A percentile compares a stretch with the other conserved stretches of the same genome.
Evolutionary conservation across 768 basidiomycete species (phyloP).

Genomic region (Exidia glandulosa): DNA sequence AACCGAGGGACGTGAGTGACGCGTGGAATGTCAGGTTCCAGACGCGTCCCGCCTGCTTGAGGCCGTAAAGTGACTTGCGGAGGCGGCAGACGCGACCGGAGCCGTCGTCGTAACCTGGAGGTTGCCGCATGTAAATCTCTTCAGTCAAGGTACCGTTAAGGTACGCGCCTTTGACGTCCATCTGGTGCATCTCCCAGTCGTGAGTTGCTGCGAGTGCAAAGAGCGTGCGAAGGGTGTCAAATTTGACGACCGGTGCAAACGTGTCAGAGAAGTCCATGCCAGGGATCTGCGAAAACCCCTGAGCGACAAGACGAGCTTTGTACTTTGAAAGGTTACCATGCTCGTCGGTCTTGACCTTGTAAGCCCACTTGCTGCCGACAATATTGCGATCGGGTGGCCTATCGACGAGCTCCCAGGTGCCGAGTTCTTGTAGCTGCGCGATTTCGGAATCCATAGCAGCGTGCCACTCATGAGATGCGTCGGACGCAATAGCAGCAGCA

Average conservation of each 20-base stretch:
- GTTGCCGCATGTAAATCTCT: conserved; percentile 35
- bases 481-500: not conserved
- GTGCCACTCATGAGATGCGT: conserved; percentile 10
- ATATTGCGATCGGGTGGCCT: conserved; percentile 12
- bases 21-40: conserved; percentile 20
- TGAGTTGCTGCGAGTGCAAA: conserved; percentile 23
- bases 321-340: conserved; percentile 15
- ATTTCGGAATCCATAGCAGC: conserved; percentile 15
- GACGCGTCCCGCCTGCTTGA: conserved; percentile 18
- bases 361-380: conserved; percentile 19
- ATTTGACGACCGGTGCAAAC: conserved; percentile 15
- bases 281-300: conserved; percentile 28
- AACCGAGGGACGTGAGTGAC: conserved; percentile 12
- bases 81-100: conserved; percentile 11
- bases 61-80: conserved; percentile 16
- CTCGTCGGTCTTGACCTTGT: conserved; percentile 15
- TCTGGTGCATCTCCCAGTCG: conserved; percentile 27
- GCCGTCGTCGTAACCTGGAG: conserved; percentile 19
- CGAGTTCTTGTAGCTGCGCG: conserved; percentile 8
- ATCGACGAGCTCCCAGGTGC: conserved; percentile 11
- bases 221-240: conserved; percentile 22
- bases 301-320: conserved; percentile 27
- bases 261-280: conserved; percentile 27
- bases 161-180: conserved; percentile 31
- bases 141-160: conserved; percentile 21